Conservation (phyloP, 345 rosid species). For the Triadica sebifera region DNA sequence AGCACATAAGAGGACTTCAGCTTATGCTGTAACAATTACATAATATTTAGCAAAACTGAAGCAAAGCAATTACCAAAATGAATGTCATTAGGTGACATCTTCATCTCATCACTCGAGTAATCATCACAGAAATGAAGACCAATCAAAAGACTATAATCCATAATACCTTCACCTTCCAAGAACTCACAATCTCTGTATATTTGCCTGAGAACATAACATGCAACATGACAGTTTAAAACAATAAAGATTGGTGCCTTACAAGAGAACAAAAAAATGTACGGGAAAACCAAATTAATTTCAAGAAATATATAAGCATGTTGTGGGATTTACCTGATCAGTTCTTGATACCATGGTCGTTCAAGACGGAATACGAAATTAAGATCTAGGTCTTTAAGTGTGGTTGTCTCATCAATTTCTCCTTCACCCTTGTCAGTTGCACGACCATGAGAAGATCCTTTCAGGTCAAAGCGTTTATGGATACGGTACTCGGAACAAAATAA, state of each 20-base stretch:
- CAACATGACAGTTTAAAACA: neutral
- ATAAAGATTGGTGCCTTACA: neutral
- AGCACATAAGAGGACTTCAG: neutral
- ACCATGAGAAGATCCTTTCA: slow-evolving; percentile 75
- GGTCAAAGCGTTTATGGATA: slow-evolving; percentile 63
- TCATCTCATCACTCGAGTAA: slow-evolving; percentile 31
- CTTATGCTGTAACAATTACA: neutral
- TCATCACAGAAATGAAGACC: slow-evolving; percentile 62
- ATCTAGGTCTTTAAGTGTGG: slow-evolving; percentile 75
- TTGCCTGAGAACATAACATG: slow-evolving; percentile 40
- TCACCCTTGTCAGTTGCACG: slow-evolving; percentile 55
- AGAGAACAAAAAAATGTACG: neutral
- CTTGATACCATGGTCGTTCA: slow-evolving; percentile 55
- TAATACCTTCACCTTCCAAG: slow-evolving; percentile 62
- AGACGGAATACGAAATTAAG: slow-evolving; percentile 56
- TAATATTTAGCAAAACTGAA: neutral
- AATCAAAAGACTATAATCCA: slow-evolving; percentile 69
- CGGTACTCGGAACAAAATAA: slow-evolving; percentile 60
- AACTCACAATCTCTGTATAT: slow-evolving; percentile 65
- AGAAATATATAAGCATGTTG: neutral
- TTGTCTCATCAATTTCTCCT: slow-evolving; percentile 55
- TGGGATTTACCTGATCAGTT: slow-evolving; percentile 41
- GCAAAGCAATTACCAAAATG: slow-evolving; percentile 18
- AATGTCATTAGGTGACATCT: slow-evolving; percentile 22
- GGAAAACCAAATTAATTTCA: neutral